Base-by-base conservation (phyloP, 257 asterid species). In the Coffea eugenioides region DNA sequence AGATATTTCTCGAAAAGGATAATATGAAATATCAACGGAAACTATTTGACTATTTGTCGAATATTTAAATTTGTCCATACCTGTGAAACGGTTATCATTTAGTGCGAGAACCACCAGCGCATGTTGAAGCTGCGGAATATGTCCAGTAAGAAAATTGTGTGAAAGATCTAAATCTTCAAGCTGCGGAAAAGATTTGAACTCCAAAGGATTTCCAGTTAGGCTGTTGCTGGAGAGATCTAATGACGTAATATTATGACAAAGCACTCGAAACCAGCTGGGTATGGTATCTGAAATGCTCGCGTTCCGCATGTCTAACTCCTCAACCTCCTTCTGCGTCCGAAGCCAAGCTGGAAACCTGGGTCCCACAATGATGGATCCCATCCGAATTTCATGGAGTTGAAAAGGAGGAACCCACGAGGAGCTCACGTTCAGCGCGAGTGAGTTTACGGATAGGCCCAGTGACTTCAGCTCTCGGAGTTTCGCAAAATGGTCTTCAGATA, bases 381-480 rank as follows among this genome's bases (percentile, higher is more conserved):
- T 39, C 16, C 12, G 31, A 67, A 79, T 57, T 8, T 13, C 15
- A 14, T 57, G 46, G 34, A 79, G 82, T 52, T 79, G 82, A 71
- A 71, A 79, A 13, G 82, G 77, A 57, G 82, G 77, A n/a, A 79
- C 27, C 77, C 77, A 79, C 20, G 45, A 59, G 36, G 77, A 71
- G 71, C 77, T 79, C 21, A 71, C 45, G 18, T 79, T 71, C 4
- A 57, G 10, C 25, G 16, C 25, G 9, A 75, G 71, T 9, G 20
- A 41, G 27, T 27, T 27, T 27, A 27, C 27, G 27, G 72, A 71
- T 77, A 71, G 57, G 65, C 39, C 41, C 64, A 79, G 12, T 62
- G 5, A 49, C 1, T 16, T 57, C 25, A 71, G 31, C 51, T 16
- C 48, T 12, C 21, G 0, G 4, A 71, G 82, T 62, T 59, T 31